phyloP scores from a whole-genome alignment of 352 stramenopile genomes.

The Phytopythium boreale region DNA sequence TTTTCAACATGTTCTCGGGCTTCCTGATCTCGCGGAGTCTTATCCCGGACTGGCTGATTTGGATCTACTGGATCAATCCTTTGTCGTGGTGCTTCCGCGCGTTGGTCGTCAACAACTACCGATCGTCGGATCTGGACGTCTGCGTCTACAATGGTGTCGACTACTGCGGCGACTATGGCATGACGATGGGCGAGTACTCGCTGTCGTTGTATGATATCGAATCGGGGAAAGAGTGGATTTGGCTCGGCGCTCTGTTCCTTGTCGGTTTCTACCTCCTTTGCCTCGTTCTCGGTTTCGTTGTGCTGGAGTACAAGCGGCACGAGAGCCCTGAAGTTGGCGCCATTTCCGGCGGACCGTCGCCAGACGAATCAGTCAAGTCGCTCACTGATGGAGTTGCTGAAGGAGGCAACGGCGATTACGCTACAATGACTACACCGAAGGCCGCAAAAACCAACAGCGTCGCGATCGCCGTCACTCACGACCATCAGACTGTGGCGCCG shows the following conservation, averaged over 20 bases:
- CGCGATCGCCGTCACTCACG: neutral
- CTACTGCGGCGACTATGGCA: conserved; percentile 9
- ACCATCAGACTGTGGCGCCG: neutral
- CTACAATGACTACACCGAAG: neutral
- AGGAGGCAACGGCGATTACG: neutral
- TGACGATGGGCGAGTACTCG: conserved; percentile 8
- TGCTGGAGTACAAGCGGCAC: conserved; percentile 5
- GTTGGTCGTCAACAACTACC: conserved; percentile 14
- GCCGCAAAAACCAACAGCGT: neutral
- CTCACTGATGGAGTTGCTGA: neutral
- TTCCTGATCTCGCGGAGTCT: conserved; percentile 10
- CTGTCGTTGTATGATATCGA: conserved; percentile 4
- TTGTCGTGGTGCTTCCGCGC: conserved; percentile 13
- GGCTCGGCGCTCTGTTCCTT: neutral
- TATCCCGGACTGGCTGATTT: conserved; percentile 14
- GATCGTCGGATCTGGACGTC: conserved; percentile 7
- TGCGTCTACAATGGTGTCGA: conserved; percentile 13
- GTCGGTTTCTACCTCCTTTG: conserved; percentile 1
- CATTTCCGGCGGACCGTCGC: neutral
- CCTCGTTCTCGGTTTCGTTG: neutral
- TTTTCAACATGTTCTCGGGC: conserved; percentile 12
- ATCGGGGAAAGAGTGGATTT: conserved; percentile 4
- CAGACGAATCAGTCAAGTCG: neutral
- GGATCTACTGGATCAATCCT: conserved; percentile 20
- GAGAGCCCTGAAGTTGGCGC: neutral